A percentile compares a stretch with the other conserved stretches of the same genome.
These are phyloP conservation scores for Hamigera avellanea DNA, from an alignment of 495 filamentous ascomycete species.

Conservation along the genomic window DNA sequence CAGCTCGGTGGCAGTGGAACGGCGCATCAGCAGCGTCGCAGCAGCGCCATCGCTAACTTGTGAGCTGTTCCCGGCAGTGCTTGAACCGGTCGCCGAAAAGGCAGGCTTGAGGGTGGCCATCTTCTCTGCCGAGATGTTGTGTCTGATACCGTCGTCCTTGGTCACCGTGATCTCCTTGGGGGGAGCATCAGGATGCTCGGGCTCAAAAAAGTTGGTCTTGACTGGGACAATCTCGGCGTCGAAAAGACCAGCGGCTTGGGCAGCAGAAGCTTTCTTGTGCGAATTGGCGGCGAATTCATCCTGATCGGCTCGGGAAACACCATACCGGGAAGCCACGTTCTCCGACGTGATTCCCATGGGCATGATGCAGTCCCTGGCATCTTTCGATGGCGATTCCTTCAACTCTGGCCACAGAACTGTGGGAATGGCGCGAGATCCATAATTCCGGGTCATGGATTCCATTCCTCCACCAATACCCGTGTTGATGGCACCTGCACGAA, in stretches of 20 bases:
- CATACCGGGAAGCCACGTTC: slow-evolving; percentile 74
- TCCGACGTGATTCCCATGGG: slow-evolving; percentile 88
- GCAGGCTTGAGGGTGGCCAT: slow-evolving; percentile 76
- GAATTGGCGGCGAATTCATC: slow-evolving; percentile 69
- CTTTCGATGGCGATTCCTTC: slow-evolving; percentile 48
- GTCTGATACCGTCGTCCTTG: slow-evolving; percentile 73
- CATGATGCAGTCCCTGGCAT: slow-evolving; percentile 81
- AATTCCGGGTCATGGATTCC: slow-evolving; percentile 91
- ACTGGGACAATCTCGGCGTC: slow-evolving; percentile 70
- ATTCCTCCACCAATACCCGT: slow-evolving; percentile 82
- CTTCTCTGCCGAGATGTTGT: slow-evolving; percentile 50
- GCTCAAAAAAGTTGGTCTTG: slow-evolving; percentile 44
- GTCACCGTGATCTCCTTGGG: slow-evolving; percentile 48
- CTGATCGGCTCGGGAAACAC: slow-evolving; percentile 62
- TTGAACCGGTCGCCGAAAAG: slow-evolving; percentile 58
- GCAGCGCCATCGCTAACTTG: slow-evolving; percentile 86
- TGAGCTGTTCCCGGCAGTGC: slow-evolving; percentile 78
- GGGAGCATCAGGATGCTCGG: slow-evolving; percentile 48
- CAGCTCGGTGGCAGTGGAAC: slow-evolving; percentile 67
- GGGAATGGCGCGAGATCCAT: slow-evolving; percentile 72
- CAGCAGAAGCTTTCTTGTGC: slow-evolving; percentile 58
- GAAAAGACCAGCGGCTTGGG: slow-evolving; percentile 58
- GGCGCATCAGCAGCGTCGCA: slow-evolving; percentile 68
- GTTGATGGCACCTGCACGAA: slow-evolving; percentile 57
- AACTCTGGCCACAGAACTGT: slow-evolving; percentile 67